A percentile compares a stretch with the other conserved stretches of the same genome.
Evolutionary conservation across 495 filamentous ascomycete genomes (phyloP).

Genomic region (Bathelium albidoporum): DNA sequence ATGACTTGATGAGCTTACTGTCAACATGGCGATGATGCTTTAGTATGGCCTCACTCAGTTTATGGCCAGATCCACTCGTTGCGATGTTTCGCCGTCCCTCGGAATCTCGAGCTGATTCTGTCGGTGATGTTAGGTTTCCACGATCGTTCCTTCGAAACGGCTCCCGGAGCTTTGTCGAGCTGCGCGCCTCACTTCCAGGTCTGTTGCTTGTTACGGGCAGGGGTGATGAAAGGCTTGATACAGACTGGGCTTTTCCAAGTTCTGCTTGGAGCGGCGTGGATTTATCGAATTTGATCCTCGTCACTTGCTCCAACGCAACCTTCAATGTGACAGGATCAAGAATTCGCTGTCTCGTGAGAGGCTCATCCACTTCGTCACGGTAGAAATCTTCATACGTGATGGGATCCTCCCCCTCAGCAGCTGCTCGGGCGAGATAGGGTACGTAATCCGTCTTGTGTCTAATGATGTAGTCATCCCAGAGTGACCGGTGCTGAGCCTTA

Average conservation of each 20-base stretch:
- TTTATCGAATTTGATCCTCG: background rate
- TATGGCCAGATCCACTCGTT: too few relatives aligned
- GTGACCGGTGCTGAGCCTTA: conserved; percentile 18
- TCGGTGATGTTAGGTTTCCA: too few relatives aligned
- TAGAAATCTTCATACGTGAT: conserved; percentile 19
- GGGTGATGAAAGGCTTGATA: background rate
- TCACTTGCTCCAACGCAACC: background rate
- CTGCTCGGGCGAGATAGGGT: conserved; percentile 13
- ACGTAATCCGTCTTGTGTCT: conserved; percentile 20
- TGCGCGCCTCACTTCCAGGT: too few relatives aligned
- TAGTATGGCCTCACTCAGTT: too few relatives aligned
- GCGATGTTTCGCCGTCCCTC: too few relatives aligned
- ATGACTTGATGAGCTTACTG: too few relatives aligned
- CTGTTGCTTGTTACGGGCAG: too few relatives aligned
- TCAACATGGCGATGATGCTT: too few relatives aligned
- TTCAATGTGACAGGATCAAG: background rate
- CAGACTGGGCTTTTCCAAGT: background rate
- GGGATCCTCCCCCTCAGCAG: conserved; percentile 11
- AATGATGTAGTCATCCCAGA: conserved; percentile 29
- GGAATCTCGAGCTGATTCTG: too few relatives aligned
- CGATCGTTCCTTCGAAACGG: too few relatives aligned
- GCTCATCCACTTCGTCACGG: conserved; percentile 14
- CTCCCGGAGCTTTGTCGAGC: too few relatives aligned
- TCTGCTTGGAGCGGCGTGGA: background rate
- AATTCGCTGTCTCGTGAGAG: background rate